These are phyloP conservation scores for Umbilicus rupestris DNA, from an alignment of 164 flowering plant genomes.

Conservation along the genomic window DNA sequence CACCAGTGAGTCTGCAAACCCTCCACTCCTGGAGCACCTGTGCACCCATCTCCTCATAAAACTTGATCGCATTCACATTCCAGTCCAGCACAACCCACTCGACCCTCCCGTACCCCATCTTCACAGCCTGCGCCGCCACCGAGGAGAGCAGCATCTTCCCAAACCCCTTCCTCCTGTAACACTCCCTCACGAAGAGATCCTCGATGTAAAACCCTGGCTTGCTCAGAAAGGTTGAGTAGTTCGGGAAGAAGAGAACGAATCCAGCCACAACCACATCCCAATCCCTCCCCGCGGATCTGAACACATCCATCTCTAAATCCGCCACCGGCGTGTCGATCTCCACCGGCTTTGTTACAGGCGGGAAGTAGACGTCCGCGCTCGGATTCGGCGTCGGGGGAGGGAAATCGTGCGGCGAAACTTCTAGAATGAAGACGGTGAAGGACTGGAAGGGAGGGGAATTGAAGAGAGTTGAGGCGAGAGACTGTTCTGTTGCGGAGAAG, in stretches of 20 bases:
- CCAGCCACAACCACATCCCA: constrained; percentile 48
- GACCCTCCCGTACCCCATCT: constrained; percentile 72
- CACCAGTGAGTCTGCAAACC: constrained; percentile 69
- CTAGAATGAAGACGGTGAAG: constrained; percentile 78
- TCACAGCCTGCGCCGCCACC: constrained; percentile 73
- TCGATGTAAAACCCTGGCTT: constrained; percentile 84
- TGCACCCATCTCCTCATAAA: constrained; percentile 91
- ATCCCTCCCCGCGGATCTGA: constrained; percentile 13
- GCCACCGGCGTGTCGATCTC: constrained; percentile 27
- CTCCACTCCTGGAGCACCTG: constrained; percentile 67
- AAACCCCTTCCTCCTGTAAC: constrained; percentile 65
- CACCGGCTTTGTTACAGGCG: constrained; percentile 14
- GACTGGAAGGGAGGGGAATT: constrained; percentile 59
- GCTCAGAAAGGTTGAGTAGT: constrained; percentile 60
- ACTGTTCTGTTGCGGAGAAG: constrained; percentile 58
- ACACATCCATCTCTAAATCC: constrained; percentile 45
- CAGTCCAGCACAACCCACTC: constrained; percentile 92
- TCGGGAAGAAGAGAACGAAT: constrained; percentile 77
- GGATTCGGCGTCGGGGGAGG: constrained; percentile 6
- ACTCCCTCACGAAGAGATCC: constrained; percentile 74
- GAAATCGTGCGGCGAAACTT: constrained; percentile 6
- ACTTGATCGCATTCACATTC: constrained; percentile 77
- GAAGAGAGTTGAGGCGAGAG: constrained; percentile 73
- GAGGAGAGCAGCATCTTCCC: constrained; percentile 62
- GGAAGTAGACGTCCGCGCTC: not conserved